These are phyloP conservation scores for Penicillium digitatum DNA, from an alignment of 2,329 filamentous ascomycete species.

Conservation along the genomic window DNA sequence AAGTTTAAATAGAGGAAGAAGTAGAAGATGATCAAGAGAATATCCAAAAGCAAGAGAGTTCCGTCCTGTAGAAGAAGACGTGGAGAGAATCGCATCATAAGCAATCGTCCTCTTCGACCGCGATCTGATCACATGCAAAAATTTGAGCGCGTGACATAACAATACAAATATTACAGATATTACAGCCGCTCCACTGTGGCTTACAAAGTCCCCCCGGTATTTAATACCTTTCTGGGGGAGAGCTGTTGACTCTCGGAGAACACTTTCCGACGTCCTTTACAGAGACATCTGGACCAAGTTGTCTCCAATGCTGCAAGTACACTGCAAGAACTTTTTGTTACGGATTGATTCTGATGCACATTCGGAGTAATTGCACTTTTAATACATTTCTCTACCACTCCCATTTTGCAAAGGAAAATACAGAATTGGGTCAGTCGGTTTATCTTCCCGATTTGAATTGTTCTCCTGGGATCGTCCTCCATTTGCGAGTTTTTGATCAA, in stretches of 20 bases:
- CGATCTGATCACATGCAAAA: constrained; percentile 36
- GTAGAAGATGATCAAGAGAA: constrained; percentile 4
- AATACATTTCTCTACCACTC: background rate
- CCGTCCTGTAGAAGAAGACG: constrained; percentile 11
- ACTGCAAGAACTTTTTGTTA: background rate
- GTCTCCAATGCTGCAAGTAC: background rate
- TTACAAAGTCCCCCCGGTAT: constrained; percentile 1
- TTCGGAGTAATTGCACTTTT: background rate
- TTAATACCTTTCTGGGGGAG: constrained; percentile 11
- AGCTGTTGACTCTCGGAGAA: constrained; percentile 7
- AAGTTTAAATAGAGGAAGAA: background rate
- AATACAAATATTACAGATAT: constrained; percentile 27
- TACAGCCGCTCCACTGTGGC: constrained; percentile 1
- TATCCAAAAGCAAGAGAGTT: constrained; percentile 13
- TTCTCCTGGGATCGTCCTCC: background rate
- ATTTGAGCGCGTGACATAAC: constrained; percentile 38
- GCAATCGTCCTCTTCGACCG: constrained; percentile 19
- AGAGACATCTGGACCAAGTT: background rate
- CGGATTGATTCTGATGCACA: background rate
- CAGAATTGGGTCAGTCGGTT: constrained; percentile 2
- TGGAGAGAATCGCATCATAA: constrained; percentile 13
- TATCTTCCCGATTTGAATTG: background rate
- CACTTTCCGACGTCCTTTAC: background rate
- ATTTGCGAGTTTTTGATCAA: background rate
- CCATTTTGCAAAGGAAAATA: background rate